Conservation (phyloP, 345 rosid genomes). For the Eucalyptus cloeziana region DNA sequence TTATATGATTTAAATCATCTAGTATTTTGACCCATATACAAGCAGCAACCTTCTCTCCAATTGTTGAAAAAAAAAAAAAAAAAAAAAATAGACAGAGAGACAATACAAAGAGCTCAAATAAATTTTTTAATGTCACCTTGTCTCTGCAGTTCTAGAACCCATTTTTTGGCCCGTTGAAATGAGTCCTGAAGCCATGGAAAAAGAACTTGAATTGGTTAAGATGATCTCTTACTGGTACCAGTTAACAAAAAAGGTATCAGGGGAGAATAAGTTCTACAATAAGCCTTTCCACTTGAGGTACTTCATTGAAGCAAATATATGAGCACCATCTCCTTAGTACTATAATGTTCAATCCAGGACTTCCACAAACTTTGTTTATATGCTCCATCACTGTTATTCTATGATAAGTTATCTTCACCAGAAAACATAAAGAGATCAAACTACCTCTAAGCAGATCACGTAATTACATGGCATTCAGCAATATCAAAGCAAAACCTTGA, state of each 20-base stretch:
- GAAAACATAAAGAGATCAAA: not conserved
- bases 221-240: not conserved
- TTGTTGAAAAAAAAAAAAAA: not conserved
- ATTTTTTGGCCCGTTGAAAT: constrained; percentile 50
- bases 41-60: not conserved
- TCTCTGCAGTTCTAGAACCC: constrained; percentile 63
- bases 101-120: not conserved
- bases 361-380: not conserved
- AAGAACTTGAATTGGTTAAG: not conserved
- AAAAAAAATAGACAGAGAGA: too few relatives aligned
- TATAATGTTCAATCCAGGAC: not conserved
- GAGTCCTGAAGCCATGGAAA: constrained; percentile 28
- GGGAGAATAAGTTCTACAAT: not conserved
- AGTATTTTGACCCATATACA: not conserved
- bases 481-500: not conserved
- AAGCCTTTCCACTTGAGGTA: not conserved
- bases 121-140: constrained; percentile 24
- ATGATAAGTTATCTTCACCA: not conserved
- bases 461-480: not conserved
- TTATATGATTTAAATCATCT: not conserved
- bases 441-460: not conserved
- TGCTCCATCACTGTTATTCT: not conserved
- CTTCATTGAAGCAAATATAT: not conserved
- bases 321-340: not conserved
- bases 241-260: not conserved